A percentile compares a stretch with the other conserved stretches of the same genome.
Evolutionary conservation across 352 stramenopile genomes (phyloP).

Genomic region (Peronospora destructor): DNA sequence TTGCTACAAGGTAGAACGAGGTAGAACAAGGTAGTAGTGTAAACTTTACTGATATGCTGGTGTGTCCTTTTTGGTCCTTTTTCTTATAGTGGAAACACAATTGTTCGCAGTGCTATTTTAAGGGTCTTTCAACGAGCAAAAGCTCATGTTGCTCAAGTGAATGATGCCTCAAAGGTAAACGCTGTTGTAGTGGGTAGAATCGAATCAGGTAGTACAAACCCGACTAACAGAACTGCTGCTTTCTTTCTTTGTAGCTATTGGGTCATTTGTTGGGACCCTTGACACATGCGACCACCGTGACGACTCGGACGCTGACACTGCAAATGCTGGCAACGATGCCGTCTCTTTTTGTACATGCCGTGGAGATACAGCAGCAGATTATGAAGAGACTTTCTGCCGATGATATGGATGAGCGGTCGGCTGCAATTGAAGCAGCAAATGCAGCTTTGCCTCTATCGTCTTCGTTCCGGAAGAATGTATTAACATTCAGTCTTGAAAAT

Average conservation of each 20-base stretch:
- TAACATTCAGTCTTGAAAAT: conserved; percentile 14
- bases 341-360: conserved; percentile 26
- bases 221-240: too few relatives aligned
- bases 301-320: conserved; percentile 26
- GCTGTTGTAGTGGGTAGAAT: too few relatives aligned
- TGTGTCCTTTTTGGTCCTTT: background rate
- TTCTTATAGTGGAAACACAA: conserved; percentile 26
- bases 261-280: conserved; percentile 15
- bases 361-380: conserved; percentile 23
- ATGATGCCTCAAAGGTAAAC: conserved; percentile 39
- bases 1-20: conserved; percentile 29
- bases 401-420: conserved; percentile 18
- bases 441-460: conserved; percentile 22
- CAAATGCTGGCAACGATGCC: conserved; percentile 45
- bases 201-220: too few relatives aligned
- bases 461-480: conserved; percentile 26
- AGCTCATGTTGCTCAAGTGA: conserved; percentile 43
- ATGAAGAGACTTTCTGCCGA: conserved; percentile 13
- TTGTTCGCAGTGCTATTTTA: conserved; percentile 36
- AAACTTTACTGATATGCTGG: background rate
- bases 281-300: conserved; percentile 8
- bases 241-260: conserved; percentile 16
- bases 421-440: conserved; percentile 30
- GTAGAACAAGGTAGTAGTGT: background rate
- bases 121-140: conserved; percentile 33